A percentile compares a stretch with the other conserved stretches of the same genome.
Conservation (phyloP, 1,284 basidiomycete species). For the Puccinia hordei region DNA sequence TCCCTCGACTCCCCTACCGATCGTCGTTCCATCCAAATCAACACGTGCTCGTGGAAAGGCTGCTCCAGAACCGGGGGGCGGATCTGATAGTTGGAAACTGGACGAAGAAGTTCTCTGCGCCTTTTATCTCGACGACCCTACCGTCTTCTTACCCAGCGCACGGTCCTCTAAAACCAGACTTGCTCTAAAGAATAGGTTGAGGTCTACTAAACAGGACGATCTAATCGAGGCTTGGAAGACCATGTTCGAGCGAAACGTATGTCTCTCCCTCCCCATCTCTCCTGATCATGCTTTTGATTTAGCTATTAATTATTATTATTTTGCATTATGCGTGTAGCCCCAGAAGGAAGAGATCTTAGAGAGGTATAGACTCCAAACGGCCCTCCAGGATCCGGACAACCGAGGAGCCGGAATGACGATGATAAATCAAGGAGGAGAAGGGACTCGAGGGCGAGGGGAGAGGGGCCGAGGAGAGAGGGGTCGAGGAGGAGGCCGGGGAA, state of each 20-base stretch:
- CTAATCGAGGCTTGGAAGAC: slow-evolving; percentile 33
- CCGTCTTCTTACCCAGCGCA: not conserved
- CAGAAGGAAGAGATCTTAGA: not conserved
- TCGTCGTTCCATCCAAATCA: too few relatives aligned
- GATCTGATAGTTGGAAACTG: not conserved
- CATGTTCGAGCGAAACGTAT: slow-evolving; percentile 39
- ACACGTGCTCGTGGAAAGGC: too few relatives aligned
- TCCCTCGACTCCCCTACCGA: not conserved
- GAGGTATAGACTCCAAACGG: not conserved
- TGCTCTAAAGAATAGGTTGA: not conserved
- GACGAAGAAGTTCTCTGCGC: not conserved
- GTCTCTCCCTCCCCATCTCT: not conserved
- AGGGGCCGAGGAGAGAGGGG: too few relatives aligned
- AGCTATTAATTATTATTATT: too few relatives aligned
- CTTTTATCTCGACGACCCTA: not conserved
- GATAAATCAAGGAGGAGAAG: too few relatives aligned
- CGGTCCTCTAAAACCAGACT: not conserved
- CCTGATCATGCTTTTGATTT: too few relatives aligned
- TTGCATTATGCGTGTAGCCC: too few relatives aligned
- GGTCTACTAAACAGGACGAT: slow-evolving; percentile 15
- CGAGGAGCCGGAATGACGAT: too few relatives aligned
- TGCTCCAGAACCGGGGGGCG: not conserved
- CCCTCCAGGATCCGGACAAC: too few relatives aligned
- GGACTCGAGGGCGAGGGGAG: too few relatives aligned
- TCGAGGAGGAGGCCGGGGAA: too few relatives aligned